Evolutionary conservation across 2,329 filamentous ascomycete species (phyloP).

Genomic region (Magnaporthiopsis rhizophila): DNA sequence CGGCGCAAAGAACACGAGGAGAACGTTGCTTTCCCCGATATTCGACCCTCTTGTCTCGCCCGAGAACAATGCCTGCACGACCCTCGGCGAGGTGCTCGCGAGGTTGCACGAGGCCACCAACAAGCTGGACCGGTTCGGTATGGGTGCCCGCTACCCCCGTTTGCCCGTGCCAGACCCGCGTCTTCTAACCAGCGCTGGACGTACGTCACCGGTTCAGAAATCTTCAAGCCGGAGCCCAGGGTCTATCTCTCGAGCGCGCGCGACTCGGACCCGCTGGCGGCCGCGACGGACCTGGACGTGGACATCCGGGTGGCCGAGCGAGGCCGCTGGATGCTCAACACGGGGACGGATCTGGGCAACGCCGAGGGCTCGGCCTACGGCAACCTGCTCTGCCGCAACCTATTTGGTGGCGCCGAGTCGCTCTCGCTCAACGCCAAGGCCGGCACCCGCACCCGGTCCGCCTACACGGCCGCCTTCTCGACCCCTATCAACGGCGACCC

Average conservation of each 20-base stretch:
- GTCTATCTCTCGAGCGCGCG: constrained; percentile 75
- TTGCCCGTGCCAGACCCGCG: neutral
- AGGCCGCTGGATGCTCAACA: constrained; percentile 79
- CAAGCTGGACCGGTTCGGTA: constrained; percentile 76
- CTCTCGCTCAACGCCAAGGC: constrained; percentile 79
- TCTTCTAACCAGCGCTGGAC: neutral
- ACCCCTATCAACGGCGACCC: constrained; percentile 80
- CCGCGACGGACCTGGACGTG: constrained; percentile 72
- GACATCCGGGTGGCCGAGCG: constrained; percentile 72
- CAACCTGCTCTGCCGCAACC: constrained; percentile 78
- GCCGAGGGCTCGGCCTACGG: constrained; percentile 90
- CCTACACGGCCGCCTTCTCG: constrained; percentile 81
- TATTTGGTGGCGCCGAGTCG: constrained; percentile 89
- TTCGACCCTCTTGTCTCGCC: constrained; percentile 69
- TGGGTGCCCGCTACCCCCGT: constrained; percentile 8
- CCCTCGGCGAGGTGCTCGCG: constrained; percentile 68
- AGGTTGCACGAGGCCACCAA: constrained; percentile 63
- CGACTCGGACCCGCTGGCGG: constrained; percentile 58
- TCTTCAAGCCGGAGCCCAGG: constrained; percentile 76
- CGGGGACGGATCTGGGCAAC: constrained; percentile 89
- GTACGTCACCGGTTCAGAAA: constrained; percentile 44
- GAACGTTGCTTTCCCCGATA: constrained; percentile 72
- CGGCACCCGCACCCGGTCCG: constrained; percentile 83
- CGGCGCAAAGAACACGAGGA: constrained; percentile 75
- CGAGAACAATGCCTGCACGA: constrained; percentile 60